phyloP scores from a whole-genome alignment of 805 yeast genomes.

The Kodamaea sagamina region DNA sequence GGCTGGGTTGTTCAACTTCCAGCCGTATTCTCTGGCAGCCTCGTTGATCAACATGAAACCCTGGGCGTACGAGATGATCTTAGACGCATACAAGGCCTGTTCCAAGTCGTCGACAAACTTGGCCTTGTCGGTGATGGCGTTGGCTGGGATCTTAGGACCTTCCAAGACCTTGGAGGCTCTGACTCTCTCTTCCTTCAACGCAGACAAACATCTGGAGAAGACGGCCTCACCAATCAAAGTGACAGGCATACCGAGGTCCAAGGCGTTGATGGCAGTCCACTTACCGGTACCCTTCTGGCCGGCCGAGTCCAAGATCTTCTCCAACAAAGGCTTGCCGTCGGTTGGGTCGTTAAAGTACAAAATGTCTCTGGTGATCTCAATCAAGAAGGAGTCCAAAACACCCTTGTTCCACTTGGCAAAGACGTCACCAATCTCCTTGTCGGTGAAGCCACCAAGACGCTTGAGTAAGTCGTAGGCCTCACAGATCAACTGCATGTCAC shows the following conservation, averaged over 20 bases:
- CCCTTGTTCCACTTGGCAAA: slow-evolving; percentile 95
- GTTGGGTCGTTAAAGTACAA: slow-evolving; percentile 79
- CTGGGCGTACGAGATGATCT: slow-evolving; percentile 97
- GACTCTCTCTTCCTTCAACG: slow-evolving; percentile 87
- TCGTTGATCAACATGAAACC: slow-evolving; percentile 99
- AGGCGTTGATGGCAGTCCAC: slow-evolving; percentile 98
- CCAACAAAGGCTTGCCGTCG: slow-evolving; percentile 91
- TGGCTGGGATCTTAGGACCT: slow-evolving; percentile 75
- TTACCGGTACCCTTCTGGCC: slow-evolving; percentile 99
- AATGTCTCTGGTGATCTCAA: slow-evolving; percentile 96
- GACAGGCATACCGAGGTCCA: slow-evolving; percentile 97
- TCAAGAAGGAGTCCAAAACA: slow-evolving; percentile 93
- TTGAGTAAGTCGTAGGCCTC: slow-evolving; percentile 97
- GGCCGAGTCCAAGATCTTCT: slow-evolving; percentile 94
- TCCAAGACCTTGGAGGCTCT: slow-evolving; percentile 75
- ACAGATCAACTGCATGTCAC: slow-evolving; percentile 98
- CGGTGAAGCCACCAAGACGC: slow-evolving; percentile 86
- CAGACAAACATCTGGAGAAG: slow-evolving; percentile 92
- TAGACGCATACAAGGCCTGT: slow-evolving; percentile 98
- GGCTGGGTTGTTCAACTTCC: slow-evolving; percentile 97
- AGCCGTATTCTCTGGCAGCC: slow-evolving; percentile 94
- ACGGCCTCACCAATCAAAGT: slow-evolving; percentile 99
- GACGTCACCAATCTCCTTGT: slow-evolving; percentile 92
- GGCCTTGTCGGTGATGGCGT: slow-evolving; percentile 69
- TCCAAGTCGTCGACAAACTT: slow-evolving; percentile 89